phyloP scores from a whole-genome alignment of 2,329 filamentous ascomycete genomes.

The Allantophomopsis lycopodina region DNA sequence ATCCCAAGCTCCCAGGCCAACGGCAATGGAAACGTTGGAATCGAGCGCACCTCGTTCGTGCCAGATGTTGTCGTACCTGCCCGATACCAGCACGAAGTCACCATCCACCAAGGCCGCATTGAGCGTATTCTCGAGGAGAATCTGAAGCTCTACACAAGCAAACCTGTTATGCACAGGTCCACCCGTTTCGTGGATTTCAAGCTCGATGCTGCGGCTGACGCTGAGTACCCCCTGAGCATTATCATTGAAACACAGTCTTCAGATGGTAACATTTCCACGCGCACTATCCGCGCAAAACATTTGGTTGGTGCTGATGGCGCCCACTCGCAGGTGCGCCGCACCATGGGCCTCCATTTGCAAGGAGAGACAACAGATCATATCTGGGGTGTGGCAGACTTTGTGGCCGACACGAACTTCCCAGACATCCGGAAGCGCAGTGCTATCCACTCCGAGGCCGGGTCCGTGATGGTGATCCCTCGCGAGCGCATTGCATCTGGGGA shows the following conservation, averaged over 20 bases:
- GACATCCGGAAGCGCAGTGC: slow-evolving; percentile 45
- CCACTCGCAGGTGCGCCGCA: slow-evolving; percentile 34
- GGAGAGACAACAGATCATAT: slow-evolving; percentile 43
- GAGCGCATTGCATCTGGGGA: slow-evolving; percentile 26
- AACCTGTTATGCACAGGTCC: slow-evolving; percentile 28
- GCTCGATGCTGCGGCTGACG: slow-evolving; percentile 19
- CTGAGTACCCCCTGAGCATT: slow-evolving; percentile 21
- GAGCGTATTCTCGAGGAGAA: slow-evolving; percentile 28
- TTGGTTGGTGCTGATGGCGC: slow-evolving; percentile 48
- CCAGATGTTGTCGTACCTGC: slow-evolving; percentile 23
- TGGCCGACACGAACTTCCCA: slow-evolving; percentile 30
- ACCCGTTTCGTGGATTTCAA: slow-evolving; percentile 22
- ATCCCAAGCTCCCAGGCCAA: slow-evolving; percentile 34
- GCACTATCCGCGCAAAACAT: slow-evolving; percentile 43
- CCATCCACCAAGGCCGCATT: slow-evolving; percentile 30
- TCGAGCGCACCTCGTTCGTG: slow-evolving; percentile 24
- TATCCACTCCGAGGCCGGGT: slow-evolving; percentile 39
- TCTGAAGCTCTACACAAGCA: slow-evolving; percentile 22
- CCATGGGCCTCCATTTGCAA: slow-evolving; percentile 38
- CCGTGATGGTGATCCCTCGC: slow-evolving; percentile 46
- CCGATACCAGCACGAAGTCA: slow-evolving; percentile 23
- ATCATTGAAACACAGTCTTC: slow-evolving; percentile 26
- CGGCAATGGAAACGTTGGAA: slow-evolving; percentile 37
- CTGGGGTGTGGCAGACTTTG: slow-evolving; percentile 41
- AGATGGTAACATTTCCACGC: slow-evolving; percentile 38